These are phyloP conservation scores for Neofusicoccum laricinum DNA, from an alignment of 2,329 filamentous ascomycete genomes.

Conservation along the genomic window DNA sequence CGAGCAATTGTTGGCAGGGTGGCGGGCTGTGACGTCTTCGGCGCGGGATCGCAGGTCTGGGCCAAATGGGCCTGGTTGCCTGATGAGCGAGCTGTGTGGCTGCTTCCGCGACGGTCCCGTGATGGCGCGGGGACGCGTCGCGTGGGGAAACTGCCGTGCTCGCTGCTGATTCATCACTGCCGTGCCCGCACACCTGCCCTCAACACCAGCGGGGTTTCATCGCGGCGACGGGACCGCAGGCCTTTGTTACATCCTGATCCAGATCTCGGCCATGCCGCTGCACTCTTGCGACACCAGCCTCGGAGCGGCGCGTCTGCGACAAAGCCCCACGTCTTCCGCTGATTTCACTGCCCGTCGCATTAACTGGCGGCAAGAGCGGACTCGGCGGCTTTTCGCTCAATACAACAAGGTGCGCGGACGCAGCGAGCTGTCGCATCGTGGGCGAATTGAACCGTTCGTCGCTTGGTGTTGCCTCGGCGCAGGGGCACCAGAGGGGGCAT, in stretches of 20 bases:
- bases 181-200: neutral
- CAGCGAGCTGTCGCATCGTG: no score
- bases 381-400: neutral
- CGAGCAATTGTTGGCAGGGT: conserved; percentile 1
- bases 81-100: neutral
- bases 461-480: no score
- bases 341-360: neutral
- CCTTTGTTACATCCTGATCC: no score
- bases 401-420: no score
- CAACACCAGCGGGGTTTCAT: neutral
- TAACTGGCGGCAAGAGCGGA: neutral
- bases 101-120: neutral
- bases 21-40: conserved; percentile 3
- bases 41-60: neutral
- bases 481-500: no score
- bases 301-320: neutral
- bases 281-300: no score
- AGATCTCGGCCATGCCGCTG: no score
- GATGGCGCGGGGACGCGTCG: neutral
- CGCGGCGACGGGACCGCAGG: neutral
- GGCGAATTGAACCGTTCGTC: no score
- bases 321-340: neutral
- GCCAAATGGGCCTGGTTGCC: neutral
- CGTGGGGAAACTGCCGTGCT: neutral
- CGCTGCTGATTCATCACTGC: neutral